Conservation (phyloP, 352 stramenopile species). For the Phytophthora meadii region DNA sequence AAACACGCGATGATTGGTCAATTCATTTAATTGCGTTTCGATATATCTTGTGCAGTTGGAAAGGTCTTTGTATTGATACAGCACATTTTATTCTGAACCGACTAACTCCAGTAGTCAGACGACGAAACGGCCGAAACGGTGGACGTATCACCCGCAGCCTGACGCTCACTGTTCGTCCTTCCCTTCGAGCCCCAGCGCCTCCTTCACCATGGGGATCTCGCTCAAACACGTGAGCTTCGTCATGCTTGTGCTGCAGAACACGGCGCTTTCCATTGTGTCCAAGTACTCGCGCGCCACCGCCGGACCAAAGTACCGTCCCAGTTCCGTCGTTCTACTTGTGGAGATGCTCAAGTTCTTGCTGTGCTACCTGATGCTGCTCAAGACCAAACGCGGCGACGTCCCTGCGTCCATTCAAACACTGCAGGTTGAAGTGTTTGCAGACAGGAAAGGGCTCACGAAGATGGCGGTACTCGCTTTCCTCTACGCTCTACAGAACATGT, state of each 20-base stretch:
- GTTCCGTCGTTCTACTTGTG: conserved; percentile 82
- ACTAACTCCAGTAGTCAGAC: conserved; percentile 17
- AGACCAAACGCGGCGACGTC: conserved; percentile 68
- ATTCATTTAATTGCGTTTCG: neutral
- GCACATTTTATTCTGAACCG: conserved; percentile 1
- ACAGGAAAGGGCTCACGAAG: conserved; percentile 81
- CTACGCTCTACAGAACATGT: conserved; percentile 89
- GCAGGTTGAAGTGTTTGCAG: conserved; percentile 81
- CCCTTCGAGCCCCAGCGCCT: neutral
- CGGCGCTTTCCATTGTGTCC: conserved; percentile 85
- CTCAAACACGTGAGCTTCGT: conserved; percentile 86
- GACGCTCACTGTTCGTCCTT: conserved; percentile 22
- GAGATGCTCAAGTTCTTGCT: conserved; percentile 86
- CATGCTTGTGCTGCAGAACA: conserved; percentile 90
- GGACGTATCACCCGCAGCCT: conserved; percentile 10
- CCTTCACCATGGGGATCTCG: conserved; percentile 38
- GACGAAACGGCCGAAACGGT: conserved; percentile 10
- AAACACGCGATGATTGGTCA: conserved; percentile 28
- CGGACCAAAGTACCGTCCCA: conserved; percentile 85
- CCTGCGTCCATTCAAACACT: conserved; percentile 62
- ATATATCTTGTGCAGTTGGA: neutral
- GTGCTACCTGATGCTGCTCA: conserved; percentile 78
- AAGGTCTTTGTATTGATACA: neutral
- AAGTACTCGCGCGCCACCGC: conserved; percentile 82
- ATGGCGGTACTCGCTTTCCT: conserved; percentile 87